Evolutionary conservation across 192 early-diverging fungal species (phyloP).

Genomic region (Diversispora epigaea): DNA sequence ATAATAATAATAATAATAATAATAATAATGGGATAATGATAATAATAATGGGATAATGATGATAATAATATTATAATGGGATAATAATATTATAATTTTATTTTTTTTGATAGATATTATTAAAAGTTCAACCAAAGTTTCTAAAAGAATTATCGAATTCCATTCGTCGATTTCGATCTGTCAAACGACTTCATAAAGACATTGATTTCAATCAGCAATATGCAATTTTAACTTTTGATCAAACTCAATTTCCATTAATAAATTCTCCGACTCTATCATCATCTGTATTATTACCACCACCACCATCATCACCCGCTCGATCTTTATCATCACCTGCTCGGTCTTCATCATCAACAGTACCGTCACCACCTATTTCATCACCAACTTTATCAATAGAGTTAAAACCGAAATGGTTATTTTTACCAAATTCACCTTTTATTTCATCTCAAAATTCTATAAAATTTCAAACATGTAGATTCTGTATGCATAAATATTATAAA

Average conservation of each 20-base stretch:
- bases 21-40: background rate
- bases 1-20: background rate
- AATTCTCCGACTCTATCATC: constrained; percentile 17
- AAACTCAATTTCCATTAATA: constrained; percentile 35
- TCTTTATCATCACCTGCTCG: too few relatives aligned
- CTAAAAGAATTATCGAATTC: constrained; percentile 40
- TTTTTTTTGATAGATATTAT: constrained; percentile 30
- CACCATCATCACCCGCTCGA: too few relatives aligned
- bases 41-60: background rate
- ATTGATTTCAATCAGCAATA: constrained; percentile 48
- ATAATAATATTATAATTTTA: background rate
- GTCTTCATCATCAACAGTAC: too few relatives aligned
- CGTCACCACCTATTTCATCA: background rate
- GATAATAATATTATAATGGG: background rate
- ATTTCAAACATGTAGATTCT: constrained; percentile 65
- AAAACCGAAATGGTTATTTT: constrained; percentile 74
- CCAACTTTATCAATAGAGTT: constrained; percentile 7
- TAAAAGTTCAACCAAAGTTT: constrained; percentile 41
- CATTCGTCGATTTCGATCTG: constrained; percentile 43
- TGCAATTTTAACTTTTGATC: constrained; percentile 50
- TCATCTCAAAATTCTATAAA: constrained; percentile 43
- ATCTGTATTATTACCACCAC: too few relatives aligned
- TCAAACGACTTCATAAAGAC: constrained; percentile 40
- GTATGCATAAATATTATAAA: constrained; percentile 72
- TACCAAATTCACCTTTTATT: constrained; percentile 51